Percentiles rank a stretch among this genome's conserved stretches.
Conservation (phyloP, 805 yeast species). For the Starmerella tilneyi region DNA sequence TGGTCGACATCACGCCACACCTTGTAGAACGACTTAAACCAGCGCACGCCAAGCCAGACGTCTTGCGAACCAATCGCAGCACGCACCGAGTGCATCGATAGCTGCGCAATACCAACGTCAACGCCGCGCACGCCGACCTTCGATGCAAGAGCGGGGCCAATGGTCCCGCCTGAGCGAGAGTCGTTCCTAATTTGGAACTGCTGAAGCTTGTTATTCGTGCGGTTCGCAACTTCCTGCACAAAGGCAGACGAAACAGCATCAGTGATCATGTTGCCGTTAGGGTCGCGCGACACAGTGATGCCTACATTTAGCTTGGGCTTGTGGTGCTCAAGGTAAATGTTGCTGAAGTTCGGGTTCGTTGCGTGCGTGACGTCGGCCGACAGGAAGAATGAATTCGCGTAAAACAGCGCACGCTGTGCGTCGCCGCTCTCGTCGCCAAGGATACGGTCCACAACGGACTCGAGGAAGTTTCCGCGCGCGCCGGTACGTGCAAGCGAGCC, state of each 20-base stretch:
- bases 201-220: constrained; percentile 57
- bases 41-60: constrained; percentile 61
- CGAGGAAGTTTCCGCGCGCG: constrained; percentile 66
- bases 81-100: constrained; percentile 78
- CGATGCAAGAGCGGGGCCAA: constrained; percentile 50
- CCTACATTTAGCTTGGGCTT: constrained; percentile 75
- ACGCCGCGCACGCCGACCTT: constrained; percentile 43
- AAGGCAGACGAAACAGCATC: constrained; percentile 64
- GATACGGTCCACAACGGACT: constrained; percentile 48
- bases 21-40: constrained; percentile 58
- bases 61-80: constrained; percentile 73
- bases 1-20: constrained; percentile 50
- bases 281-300: constrained; percentile 56
- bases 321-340: constrained; percentile 63
- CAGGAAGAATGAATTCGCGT: constrained; percentile 66
- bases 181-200: constrained; percentile 79
- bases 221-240: constrained; percentile 56
- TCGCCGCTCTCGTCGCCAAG: constrained; percentile 24
- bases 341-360: constrained; percentile 55
- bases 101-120: constrained; percentile 73
- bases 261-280: constrained; percentile 77
- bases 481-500: constrained; percentile 77
- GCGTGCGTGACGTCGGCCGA: constrained; percentile 82
- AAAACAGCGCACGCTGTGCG: constrained; percentile 36
- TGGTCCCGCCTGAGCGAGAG: constrained; percentile 78